Evolutionary conservation across 345 rosid species (phyloP).

Genomic region (Camelina neglecta): DNA sequence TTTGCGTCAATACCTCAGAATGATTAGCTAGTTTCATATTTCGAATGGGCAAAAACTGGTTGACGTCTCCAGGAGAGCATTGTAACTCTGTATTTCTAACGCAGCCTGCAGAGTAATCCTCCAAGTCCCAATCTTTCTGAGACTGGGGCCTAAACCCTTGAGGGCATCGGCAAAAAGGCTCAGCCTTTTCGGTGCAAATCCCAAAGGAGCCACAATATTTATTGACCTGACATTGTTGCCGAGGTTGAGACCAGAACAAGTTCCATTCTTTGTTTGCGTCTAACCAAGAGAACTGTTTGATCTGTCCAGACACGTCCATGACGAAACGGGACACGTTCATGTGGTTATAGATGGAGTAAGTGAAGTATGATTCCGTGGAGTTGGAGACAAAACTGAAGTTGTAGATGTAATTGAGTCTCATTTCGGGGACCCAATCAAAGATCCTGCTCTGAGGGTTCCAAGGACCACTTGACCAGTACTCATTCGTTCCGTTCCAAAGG

Average conservation of each 20-base stretch:
- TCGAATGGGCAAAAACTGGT: conserved; percentile 34
- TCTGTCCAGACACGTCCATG: conserved; percentile 69
- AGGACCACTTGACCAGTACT: conserved; percentile 68
- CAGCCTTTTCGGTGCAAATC: conserved; percentile 50
- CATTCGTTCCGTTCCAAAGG: conserved; percentile 55
- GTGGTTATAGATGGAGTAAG: conserved; percentile 48
- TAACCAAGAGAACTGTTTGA: conserved; percentile 56
- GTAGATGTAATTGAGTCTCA: conserved; percentile 59
- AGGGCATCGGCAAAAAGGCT: conserved; percentile 60
- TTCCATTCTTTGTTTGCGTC: conserved; percentile 51
- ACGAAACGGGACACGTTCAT: conserved; percentile 49
- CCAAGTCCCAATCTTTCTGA: conserved; percentile 51
- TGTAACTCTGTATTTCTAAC: conserved; percentile 51
- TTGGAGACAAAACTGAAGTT: conserved; percentile 55
- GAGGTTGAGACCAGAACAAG: conserved; percentile 75
- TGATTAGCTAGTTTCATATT: conserved; percentile 41
- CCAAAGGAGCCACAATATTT: conserved; percentile 75
- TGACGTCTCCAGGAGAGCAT: conserved; percentile 50
- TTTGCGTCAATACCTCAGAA: conserved; percentile 20
- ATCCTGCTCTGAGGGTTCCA: conserved; percentile 53
- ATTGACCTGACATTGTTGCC: conserved; percentile 70
- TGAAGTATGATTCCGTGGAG: conserved; percentile 63
- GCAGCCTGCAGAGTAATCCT: conserved; percentile 70
- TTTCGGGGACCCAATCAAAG: conserved; percentile 69
- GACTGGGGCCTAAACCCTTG: conserved; percentile 53